Conservation (phyloP, 768 basidiomycete genomes). For the Lactifluus piperatus region DNA sequence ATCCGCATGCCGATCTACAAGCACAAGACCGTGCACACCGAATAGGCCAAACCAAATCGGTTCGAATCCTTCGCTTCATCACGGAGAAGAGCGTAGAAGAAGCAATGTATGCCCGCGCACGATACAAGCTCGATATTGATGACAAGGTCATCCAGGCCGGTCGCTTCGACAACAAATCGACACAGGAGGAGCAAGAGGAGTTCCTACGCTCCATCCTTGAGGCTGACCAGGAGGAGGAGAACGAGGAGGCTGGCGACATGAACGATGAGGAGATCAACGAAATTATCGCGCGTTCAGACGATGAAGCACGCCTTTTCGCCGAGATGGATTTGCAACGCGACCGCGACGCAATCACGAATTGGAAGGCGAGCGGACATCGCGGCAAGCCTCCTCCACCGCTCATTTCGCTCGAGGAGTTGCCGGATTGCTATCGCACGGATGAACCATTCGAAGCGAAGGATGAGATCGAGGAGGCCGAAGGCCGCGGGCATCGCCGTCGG, state of each 20-base stretch:
- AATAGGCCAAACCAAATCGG: conserved; percentile 98
- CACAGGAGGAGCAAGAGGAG: conserved; percentile 95
- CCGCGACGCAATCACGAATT: conserved; percentile 49
- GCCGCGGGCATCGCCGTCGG: conserved; percentile 77
- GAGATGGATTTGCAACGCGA: conserved; percentile 78
- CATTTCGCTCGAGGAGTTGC: conserved; percentile 83
- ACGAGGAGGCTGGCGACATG: conserved; percentile 86
- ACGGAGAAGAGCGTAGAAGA: conserved; percentile 98
- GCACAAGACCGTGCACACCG: conserved; percentile 99
- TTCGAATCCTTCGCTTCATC: conserved; percentile 93
- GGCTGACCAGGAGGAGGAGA: conserved; percentile 84
- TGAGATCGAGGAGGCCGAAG: conserved; percentile 58
- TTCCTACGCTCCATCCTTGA: conserved; percentile 87
- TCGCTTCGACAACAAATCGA: conserved; percentile 98
- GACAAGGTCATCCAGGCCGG: conserved; percentile 99
- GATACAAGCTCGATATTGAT: conserved; percentile 95
- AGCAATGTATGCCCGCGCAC: conserved; percentile 91
- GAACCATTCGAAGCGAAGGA: conserved; percentile 64
- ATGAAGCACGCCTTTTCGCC: conserved; percentile 69
- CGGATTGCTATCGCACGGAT: conserved; percentile 82
- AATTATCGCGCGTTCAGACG: conserved; percentile 77
- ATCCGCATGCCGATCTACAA: conserved; percentile 97
- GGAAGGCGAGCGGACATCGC: conserved; percentile 66
- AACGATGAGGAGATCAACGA: conserved; percentile 93
- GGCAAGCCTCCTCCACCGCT: conserved; percentile 71